Evolutionary conservation across 345 rosid genomes (phyloP), one percentile per base, ranked within the genome.

Genomic region (Eucalyptus curtisii): DNA sequence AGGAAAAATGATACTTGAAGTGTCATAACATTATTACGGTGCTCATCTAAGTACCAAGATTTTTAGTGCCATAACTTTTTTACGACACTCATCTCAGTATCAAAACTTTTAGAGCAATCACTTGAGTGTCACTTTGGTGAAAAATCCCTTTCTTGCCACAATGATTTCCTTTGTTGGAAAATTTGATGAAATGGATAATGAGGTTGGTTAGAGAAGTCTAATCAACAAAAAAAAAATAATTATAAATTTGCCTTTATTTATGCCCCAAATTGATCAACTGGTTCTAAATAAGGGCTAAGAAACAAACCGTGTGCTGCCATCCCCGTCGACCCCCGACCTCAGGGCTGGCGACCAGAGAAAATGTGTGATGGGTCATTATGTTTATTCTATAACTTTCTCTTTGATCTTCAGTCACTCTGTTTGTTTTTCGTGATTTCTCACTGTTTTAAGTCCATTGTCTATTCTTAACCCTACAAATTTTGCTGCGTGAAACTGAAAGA

Each of bases 71-170:
- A n/a, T n/a, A 31, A 64, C 76, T 14, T n/a, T 52, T 19, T 30
- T 13, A 7, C 3, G 3, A 15, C 8, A 2, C 47, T 37, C 2
- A 10, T 40, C 3, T 71, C 1, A 12, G 1, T 27, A 2, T 14
- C 37, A n/a, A 64, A 64, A 64, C 20, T n/a, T n/a, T 15, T 61
- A 13, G 76, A 7, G 10, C 6, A 15, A 64, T 64, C 6, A 64
- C 6, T n/a, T n/a, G 17, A n/a, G 10, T 4, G 0, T 15, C 76
- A 13, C 76, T 64, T n/a, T 14, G 20, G 10, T 30, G 31, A 64
- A 59, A 59, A 25, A 25, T 59, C 31, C 3, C 7, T 59, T 59
- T 3, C 14, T 12, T 59, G 66, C 31, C 31, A 59, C 15, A 30
- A 7, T 31, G 16, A 64, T 64, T 30, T 64, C 19, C 71, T n/a